phyloP scores from a whole-genome alignment of 441 rosid species.

The Hura crepitans region DNA sequence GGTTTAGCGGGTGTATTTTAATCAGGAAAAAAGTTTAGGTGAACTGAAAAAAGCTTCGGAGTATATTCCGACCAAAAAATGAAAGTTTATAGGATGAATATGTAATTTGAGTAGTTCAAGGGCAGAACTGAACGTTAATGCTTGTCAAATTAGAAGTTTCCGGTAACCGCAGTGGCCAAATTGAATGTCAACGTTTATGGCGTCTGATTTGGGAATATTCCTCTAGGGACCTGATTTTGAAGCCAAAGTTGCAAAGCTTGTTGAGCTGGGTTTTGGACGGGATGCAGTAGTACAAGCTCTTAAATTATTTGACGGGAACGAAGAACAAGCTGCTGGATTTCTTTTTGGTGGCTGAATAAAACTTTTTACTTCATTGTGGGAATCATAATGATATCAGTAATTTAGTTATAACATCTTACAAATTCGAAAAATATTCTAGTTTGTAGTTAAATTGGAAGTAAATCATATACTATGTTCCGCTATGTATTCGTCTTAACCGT shows the following conservation, averaged over 20 bases:
- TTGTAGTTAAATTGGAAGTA: no score
- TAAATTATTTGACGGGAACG: conserved; percentile 66
- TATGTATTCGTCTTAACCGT: no score
- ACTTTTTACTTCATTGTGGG: conserved; percentile 12
- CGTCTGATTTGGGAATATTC: not conserved
- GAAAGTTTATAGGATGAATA: no score
- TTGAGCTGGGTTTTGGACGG: conserved; percentile 75
- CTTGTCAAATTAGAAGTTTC: no score
- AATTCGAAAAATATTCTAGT: not conserved
- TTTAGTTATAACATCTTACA: conserved; percentile 3
- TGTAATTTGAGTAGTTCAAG: no score
- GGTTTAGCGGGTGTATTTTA: no score
- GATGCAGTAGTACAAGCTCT: conserved; percentile 81
- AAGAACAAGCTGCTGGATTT: conserved; percentile 97
- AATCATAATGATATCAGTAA: conserved; percentile 19
- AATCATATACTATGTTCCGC: no score
- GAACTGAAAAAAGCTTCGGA: no score
- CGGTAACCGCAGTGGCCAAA: not conserved
- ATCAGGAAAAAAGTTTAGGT: no score
- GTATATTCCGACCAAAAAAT: no score
- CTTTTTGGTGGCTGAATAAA: conserved; percentile 70
- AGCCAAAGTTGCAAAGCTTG: conserved; percentile 79
- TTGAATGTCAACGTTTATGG: not conserved
- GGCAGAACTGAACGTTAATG: no score
- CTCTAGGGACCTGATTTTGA: conserved; percentile 75